A percentile compares a stretch with the other conserved stretches of the same genome.
Evolutionary conservation across 1,139 yeast genomes (phyloP).

Genomic region (Hyphopichia khmerensis): DNA sequence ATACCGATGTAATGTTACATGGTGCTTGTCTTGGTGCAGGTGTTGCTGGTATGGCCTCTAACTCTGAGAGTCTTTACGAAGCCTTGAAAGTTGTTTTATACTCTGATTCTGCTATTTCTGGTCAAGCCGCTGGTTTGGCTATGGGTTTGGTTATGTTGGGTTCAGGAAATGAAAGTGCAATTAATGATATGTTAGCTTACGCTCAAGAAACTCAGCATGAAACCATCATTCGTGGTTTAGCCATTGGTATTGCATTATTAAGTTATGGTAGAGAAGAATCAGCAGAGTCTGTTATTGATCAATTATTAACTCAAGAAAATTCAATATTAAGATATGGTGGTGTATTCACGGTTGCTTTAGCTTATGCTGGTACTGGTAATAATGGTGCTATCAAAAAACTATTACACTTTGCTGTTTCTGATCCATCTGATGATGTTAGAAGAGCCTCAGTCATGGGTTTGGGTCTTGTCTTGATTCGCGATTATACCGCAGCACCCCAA

Average conservation of each 20-base stretch:
- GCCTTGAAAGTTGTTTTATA: slow-evolving; percentile 82
- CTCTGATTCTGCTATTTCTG: slow-evolving; percentile 90
- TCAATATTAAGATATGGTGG: slow-evolving; percentile 94
- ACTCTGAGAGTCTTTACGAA: slow-evolving; percentile 72
- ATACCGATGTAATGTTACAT: slow-evolving; percentile 83
- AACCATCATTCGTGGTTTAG: slow-evolving; percentile 87
- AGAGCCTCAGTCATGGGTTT: slow-evolving; percentile 94
- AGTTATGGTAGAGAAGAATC: slow-evolving; percentile 83
- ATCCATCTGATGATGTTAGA: slow-evolving; percentile 94
- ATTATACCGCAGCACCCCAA: slow-evolving; percentile 91
- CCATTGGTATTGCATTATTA: slow-evolving; percentile 84
- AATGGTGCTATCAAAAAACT: slow-evolving; percentile 82
- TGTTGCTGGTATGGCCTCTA: slow-evolving; percentile 95
- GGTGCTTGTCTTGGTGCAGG: slow-evolving; percentile 97
- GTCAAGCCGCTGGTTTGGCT: slow-evolving; percentile 95
- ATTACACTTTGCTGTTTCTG: slow-evolving; percentile 93
- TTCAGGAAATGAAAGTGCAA: slow-evolving; percentile 73
- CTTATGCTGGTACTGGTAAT: slow-evolving; percentile 95
- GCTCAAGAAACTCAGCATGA: slow-evolving; percentile 97
- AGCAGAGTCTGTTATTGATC: slow-evolving; percentile 71
- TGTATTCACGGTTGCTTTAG: slow-evolving; percentile 88
- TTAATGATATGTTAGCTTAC: slow-evolving; percentile 82
- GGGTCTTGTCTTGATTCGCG: slow-evolving; percentile 88
- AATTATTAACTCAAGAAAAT: slow-evolving; percentile 71
- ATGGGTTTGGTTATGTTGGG: slow-evolving; percentile 98